Evolutionary conservation across 73 alveolate species (phyloP).

Genomic region (Tetrahymena thermophila): DNA sequence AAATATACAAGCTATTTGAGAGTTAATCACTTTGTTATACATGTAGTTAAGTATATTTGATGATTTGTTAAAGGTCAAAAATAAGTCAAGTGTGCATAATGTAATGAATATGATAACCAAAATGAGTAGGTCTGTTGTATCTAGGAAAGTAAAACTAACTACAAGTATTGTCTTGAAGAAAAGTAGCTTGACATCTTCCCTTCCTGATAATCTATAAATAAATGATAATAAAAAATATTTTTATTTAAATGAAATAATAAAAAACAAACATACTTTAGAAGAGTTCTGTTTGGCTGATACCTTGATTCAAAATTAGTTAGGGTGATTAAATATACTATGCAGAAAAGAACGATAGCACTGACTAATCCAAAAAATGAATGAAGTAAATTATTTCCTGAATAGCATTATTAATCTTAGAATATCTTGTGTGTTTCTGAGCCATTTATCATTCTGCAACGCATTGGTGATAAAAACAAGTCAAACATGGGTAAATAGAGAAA

Average conservation of each 20-base stretch:
- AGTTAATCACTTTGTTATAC: conserved; percentile 14
- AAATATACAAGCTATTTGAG: conserved; percentile 28
- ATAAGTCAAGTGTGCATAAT: conserved; percentile 11
- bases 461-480: conserved; percentile 4
- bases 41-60: conserved; percentile 12
- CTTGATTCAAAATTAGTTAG: conserved; percentile 31
- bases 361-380: conserved; percentile 26
- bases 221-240: background rate
- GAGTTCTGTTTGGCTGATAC: conserved; percentile 21
- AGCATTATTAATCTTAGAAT: conserved; percentile 25
- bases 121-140: conserved; percentile 7
- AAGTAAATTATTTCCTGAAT: conserved; percentile 29
- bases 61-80: conserved; percentile 33
- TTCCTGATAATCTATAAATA: conserved; percentile 8
- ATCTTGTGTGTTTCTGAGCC: background rate
- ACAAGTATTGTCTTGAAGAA: conserved; percentile 15
- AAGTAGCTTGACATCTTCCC: conserved; percentile 35
- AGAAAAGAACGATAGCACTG: background rate
- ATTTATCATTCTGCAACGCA: conserved; percentile 16
- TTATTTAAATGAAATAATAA: background rate
- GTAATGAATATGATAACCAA: conserved; percentile 27
- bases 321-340: conserved; percentile 7
- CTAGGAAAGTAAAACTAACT: conserved; percentile 23
- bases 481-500: conserved; percentile 17
- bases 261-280: background rate